Conservation (phyloP, 352 stramenopile genomes). For the Globisporangium yorkense region DNA sequence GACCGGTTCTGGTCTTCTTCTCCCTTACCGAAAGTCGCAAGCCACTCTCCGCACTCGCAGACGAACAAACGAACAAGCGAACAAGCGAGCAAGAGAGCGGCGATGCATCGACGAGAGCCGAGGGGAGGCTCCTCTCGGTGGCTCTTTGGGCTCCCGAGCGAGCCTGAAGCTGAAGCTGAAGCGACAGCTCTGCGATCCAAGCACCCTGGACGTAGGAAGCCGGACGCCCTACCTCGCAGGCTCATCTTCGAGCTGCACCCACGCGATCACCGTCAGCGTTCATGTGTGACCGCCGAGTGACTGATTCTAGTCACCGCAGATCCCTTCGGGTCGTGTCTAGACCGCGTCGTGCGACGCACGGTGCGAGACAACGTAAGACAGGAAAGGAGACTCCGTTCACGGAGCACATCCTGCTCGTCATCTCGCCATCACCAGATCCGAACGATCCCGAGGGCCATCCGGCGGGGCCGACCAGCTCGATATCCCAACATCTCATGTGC, state of each 20-base stretch:
- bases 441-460: background rate
- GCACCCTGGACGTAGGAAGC: no score
- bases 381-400: background rate
- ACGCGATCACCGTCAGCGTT: background rate
- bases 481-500: background rate
- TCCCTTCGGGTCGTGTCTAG: background rate
- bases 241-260: background rate
- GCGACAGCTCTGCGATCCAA: background rate
- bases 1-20: background rate
- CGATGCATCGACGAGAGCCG: background rate
- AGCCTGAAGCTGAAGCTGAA: background rate
- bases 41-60: background rate
- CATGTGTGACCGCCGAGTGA: background rate
- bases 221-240: no score
- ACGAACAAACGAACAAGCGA: background rate
- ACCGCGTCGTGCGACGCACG: no score
- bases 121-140: background rate
- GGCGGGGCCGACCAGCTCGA: background rate
- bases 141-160: no score
- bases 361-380: background rate
- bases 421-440: background rate
- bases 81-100: background rate
- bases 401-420: background rate
- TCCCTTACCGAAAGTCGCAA: background rate
- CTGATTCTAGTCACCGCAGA: background rate